Evolutionary conservation across 345 rosid species (phyloP), one percentile per base, ranked within the genome.

Genomic region (Turritis glabra): DNA sequence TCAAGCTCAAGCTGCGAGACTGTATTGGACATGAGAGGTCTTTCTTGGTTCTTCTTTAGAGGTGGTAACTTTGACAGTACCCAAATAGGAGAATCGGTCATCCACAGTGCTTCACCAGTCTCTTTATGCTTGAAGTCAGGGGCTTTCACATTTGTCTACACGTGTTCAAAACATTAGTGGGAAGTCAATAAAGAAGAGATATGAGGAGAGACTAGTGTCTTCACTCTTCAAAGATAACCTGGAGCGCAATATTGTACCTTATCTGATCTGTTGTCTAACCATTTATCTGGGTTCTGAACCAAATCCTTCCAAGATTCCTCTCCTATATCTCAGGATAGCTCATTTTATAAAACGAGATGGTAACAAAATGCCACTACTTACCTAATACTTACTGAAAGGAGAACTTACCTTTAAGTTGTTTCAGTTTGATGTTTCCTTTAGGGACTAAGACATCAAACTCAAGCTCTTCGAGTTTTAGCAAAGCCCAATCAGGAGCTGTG

Each of bases 121-220:
- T 86, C 90, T 58, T 85, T 90, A 79, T 90, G 90, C 85, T 79
- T 85, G 79, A 90, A 92, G 78, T 92, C 96, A 0, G 93, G 97
- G 52, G 64, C 68, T 74, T 69, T 88, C 33, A 13, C 37, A 19
- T 80, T 85, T 37, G 27, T 62, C 98, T 77, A 35, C 40, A 64
- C 0, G 9, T 8, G 32, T 41, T 3, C 48, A 35, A 29, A 17
- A 35, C 35, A 38, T 35, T 27, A 70, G 2, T 27, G 86, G 62
- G 35, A 53, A 7, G 65, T 25, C 8, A 3, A 44, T 7, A 33
- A 73, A 13, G 17, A 56, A 47, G 12, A 53, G n/a, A 33, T 18
- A 46, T 35, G 25, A 29, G 17, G 2, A 65, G 53, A 66, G 43
- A 14, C 41, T 27, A 53, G 50, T 69, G 53, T 41, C 43, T 23